Conservation (phyloP, 441 rosid genomes). For the Geranium incanum region DNA sequence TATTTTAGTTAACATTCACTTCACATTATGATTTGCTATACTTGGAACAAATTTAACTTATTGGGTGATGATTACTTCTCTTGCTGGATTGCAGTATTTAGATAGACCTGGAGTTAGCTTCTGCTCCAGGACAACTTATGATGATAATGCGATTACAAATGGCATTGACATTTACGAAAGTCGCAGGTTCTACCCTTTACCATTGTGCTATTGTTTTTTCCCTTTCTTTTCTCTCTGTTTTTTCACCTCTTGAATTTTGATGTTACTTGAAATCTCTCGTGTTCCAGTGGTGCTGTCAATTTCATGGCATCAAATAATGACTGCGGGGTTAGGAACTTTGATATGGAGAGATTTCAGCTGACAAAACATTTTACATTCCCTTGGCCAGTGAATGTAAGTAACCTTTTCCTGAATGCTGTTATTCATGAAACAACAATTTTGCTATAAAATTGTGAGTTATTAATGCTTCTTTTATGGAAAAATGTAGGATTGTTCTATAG, state of each 20-base stretch:
- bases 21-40: too few species aligned
- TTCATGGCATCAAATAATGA: constrained; percentile 14
- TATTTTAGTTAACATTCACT: too few species aligned
- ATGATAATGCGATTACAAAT: constrained; percentile 31
- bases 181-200: constrained; percentile 23
- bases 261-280: neutral
- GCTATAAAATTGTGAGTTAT: too few species aligned
- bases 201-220: too few species aligned
- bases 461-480: too few species aligned
- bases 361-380: constrained; percentile 24
- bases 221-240: neutral
- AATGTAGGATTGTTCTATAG: too few species aligned
- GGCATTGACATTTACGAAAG: constrained; percentile 32
- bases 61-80: too few species aligned
- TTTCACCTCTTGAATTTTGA: too few species aligned
- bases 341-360: constrained; percentile 28
- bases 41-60: too few species aligned
- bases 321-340: constrained; percentile 26
- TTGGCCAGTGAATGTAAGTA: constrained; percentile 36
- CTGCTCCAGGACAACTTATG: constrained; percentile 25
- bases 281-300: constrained; percentile 27
- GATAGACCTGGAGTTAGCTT: constrained; percentile 28
- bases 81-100: constrained; percentile 20
- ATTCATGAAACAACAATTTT: neutral
- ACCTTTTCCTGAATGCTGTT: neutral